Evolutionary conservation across 192 early-diverging fungal genomes (phyloP).

Genomic region (Coemansia umbellata): DNA sequence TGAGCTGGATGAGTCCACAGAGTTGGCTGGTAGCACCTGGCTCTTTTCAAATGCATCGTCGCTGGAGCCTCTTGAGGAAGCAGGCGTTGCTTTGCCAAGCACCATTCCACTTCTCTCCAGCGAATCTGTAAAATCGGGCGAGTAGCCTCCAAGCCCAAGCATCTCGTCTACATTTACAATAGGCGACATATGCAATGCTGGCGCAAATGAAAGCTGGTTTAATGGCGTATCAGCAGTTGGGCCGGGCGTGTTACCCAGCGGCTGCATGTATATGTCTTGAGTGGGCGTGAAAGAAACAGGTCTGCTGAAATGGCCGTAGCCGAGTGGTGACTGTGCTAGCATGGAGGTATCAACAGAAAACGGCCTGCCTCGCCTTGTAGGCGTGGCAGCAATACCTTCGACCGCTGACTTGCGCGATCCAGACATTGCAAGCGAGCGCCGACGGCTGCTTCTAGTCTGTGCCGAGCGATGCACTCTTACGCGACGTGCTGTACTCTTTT

Average conservation of each 20-base stretch:
- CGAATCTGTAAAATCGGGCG: constrained; percentile 32
- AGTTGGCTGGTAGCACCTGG: not conserved
- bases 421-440: not conserved
- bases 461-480: not conserved
- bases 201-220: not conserved
- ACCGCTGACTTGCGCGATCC: not conserved
- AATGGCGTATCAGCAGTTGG: not conserved
- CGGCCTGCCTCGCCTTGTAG: constrained; percentile 24
- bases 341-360: constrained; percentile 42
- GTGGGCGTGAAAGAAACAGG: constrained; percentile 22
- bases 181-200: not conserved
- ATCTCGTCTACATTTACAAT: constrained; percentile 3
- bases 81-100: not conserved
- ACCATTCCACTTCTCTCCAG: not conserved
- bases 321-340: constrained; percentile 27
- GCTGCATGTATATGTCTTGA: constrained; percentile 31
- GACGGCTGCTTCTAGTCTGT: not conserved
- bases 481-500: not conserved
- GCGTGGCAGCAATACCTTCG: constrained; percentile 3
- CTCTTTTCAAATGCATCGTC: not conserved
- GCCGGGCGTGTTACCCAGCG: constrained; percentile 16
- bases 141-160: constrained; percentile 25
- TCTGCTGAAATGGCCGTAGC: constrained; percentile 2
- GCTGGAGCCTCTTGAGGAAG: not conserved
- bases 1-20: constrained; percentile 17